Conservation (phyloP, 805 yeast genomes). For the Pichia membranifaciens region DNA sequence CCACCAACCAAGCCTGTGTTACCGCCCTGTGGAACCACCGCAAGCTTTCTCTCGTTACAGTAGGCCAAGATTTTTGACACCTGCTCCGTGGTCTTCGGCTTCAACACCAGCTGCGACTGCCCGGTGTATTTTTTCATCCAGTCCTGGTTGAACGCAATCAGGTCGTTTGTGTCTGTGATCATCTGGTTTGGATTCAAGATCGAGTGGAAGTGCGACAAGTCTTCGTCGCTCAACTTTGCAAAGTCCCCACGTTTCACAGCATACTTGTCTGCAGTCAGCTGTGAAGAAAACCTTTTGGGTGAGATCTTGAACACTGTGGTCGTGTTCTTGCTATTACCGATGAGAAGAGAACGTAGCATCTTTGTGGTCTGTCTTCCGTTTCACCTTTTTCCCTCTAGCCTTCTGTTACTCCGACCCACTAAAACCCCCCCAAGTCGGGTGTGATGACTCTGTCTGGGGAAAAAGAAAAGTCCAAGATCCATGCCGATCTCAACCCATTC, state of each 20-base stretch:
- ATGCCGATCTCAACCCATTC: too few relatives aligned
- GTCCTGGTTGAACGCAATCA: conserved; percentile 75
- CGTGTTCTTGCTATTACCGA: not conserved
- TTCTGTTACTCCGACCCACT: too few relatives aligned
- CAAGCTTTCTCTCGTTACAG: conserved; percentile 70
- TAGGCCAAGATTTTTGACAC: conserved; percentile 70
- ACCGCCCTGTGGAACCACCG: conserved; percentile 96
- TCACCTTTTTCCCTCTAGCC: too few relatives aligned
- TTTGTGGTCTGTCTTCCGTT: too few relatives aligned
- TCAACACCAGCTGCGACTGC: conserved; percentile 72
- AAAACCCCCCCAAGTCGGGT: too few relatives aligned
- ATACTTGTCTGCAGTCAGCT: conserved; percentile 15
- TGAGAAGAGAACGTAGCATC: not conserved
- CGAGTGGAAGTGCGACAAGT: conserved; percentile 54
- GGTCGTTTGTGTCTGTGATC: conserved; percentile 48
- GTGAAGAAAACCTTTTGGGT: conserved; percentile 1
- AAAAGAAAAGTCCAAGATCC: too few relatives aligned
- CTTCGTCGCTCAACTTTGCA: conserved; percentile 42
- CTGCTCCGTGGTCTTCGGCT: conserved; percentile 77
- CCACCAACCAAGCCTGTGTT: conserved; percentile 97
- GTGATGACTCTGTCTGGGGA: too few relatives aligned
- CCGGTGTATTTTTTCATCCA: conserved; percentile 94
- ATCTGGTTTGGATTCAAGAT: conserved; percentile 49
- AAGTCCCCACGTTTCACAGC: conserved; percentile 12
- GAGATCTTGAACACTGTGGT: too few relatives aligned